phyloP scores from a whole-genome alignment of 108 stramenopile genomes.

The Conticribra guillardii region DNA sequence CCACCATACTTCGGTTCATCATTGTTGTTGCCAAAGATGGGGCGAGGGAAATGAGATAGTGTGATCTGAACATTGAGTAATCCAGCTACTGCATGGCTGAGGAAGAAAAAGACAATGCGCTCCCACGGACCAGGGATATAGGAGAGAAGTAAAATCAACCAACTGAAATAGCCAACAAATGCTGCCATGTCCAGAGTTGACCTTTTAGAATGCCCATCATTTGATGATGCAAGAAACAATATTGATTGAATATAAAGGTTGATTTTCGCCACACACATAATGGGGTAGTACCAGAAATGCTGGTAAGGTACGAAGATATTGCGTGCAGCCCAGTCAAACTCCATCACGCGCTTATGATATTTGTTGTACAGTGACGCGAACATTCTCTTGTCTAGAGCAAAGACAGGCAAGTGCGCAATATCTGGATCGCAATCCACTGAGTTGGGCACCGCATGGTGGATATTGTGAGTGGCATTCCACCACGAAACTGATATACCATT shows the following conservation, averaged over 20 bases:
- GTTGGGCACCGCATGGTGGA: conserved; percentile 92
- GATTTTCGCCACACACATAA: conserved; percentile 88
- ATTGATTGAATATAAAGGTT: conserved; percentile 82
- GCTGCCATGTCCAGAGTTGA: conserved; percentile 59
- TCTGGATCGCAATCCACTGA: conserved; percentile 91
- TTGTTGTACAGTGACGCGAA: conserved; percentile 62
- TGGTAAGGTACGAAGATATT: conserved; percentile 80
- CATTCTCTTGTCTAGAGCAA: conserved; percentile 75
- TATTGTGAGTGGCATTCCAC: conserved; percentile 95
- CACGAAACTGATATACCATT: conserved; percentile 86
- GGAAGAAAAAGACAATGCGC: conserved; percentile 62
- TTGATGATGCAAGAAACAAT: conserved; percentile 40
- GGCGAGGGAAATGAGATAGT: conserved; percentile 76
- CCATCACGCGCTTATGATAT: conserved; percentile 76
- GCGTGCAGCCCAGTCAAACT: conserved; percentile 64
- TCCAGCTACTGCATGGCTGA: conserved; percentile 84
- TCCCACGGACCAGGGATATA: conserved; percentile 56
- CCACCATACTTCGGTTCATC: conserved; percentile 43
- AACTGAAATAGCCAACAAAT: conserved; percentile 63
- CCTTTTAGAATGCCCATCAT: conserved; percentile 46
- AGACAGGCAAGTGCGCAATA: conserved; percentile 92
- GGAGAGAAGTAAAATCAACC: conserved; percentile 55
- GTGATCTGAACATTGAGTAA: conserved; percentile 89
- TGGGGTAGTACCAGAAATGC: conserved; percentile 88
- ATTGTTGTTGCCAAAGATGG: conserved; percentile 54